These are phyloP conservation scores for Naumovozyma dairenensis DNA, from an alignment of 805 yeast genomes.

Conservation along the genomic window DNA sequence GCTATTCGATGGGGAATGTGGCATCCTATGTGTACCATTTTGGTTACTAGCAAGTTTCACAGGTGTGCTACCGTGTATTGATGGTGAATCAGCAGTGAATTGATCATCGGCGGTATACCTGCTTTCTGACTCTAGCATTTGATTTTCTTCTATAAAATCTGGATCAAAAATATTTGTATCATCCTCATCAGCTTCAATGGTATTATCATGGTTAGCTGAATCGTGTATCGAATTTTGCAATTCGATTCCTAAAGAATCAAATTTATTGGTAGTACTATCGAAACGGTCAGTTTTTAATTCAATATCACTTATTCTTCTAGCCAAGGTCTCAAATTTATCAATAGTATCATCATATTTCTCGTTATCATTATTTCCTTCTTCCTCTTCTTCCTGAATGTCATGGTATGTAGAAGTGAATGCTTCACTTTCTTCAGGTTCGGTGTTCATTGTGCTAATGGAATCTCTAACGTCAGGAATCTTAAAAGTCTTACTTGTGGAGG, in stretches of 20 bases:
- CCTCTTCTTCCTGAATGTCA: neutral
- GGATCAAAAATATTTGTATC: constrained; percentile 23
- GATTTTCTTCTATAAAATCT: constrained; percentile 23
- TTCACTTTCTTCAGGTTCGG: constrained; percentile 7
- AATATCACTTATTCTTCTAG: constrained; percentile 15
- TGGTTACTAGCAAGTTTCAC: too few relatives aligned
- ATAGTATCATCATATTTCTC: constrained; percentile 6
- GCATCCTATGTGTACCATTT: neutral
- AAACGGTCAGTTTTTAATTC: constrained; percentile 6
- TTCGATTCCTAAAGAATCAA: neutral
- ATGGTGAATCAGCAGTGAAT: neutral
- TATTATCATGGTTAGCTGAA: neutral
- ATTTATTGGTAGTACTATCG: neutral
- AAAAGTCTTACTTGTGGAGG: constrained; percentile 13
- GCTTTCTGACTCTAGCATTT: constrained; percentile 24
- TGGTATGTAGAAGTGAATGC: constrained; percentile 3
- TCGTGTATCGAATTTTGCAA: too few relatives aligned
- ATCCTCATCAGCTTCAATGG: constrained; percentile 1
- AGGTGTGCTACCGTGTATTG: too few relatives aligned
- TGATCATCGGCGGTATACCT: constrained; percentile 13
- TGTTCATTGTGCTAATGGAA: constrained; percentile 11
- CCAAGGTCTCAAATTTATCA: constrained; percentile 13
- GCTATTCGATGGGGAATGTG: neutral
- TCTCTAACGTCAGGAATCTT: constrained; percentile 20
- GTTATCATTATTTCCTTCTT: neutral